Base-by-base conservation (phyloP, 441 rosid species). In the Populus tomentosa region DNA sequence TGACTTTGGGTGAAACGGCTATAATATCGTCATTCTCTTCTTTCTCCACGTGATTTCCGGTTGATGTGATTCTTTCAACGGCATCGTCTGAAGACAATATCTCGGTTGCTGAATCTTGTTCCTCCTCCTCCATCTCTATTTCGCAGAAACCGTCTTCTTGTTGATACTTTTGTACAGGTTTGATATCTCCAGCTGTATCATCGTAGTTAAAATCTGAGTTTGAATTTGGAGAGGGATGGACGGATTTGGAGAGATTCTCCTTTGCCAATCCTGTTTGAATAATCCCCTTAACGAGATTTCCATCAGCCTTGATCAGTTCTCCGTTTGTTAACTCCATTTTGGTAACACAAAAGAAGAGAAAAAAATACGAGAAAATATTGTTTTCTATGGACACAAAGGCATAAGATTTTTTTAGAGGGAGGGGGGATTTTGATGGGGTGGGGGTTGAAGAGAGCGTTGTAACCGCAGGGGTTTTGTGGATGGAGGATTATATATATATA, bases 251-350 rank as follows among this genome's bases (percentile, higher is more conserved):
- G 65, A 61, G 65, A 61, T 61, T 61, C 65, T 61, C 65, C 13
- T 61, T 61, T 21, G 14, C 28, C 67, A 35, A 35, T 68, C 24
- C 69, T 33, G 6, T 75, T 67, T 24, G 32, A 35, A 36, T 21
- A 6, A 14, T 36, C 72, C 21, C 56, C 8, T 70, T 21, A 8
- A 10, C 23, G 20, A 20, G 21, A 10, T 4, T 4, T 38, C 10
- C 66, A 9, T 24, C 23, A 28, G 28, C 18, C 23, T 74, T 26
- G 78, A 13, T 23, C 26, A 61, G 66, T 23, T 32, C 32, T 67
- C 71, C 33, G 65, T 75, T 50, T 5, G 71, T 46, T 10, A 75
- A n/a, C 8, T 67, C 66, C 78, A 75, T 75, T 26, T 71, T 61
- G 28, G 28, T 21, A 61, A 61, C 65, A 23, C 24, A 2, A 26